These are phyloP conservation scores for Stachybotrys echinatus DNA, from an alignment of 2,329 filamentous ascomycete species.

Conservation along the genomic window DNA sequence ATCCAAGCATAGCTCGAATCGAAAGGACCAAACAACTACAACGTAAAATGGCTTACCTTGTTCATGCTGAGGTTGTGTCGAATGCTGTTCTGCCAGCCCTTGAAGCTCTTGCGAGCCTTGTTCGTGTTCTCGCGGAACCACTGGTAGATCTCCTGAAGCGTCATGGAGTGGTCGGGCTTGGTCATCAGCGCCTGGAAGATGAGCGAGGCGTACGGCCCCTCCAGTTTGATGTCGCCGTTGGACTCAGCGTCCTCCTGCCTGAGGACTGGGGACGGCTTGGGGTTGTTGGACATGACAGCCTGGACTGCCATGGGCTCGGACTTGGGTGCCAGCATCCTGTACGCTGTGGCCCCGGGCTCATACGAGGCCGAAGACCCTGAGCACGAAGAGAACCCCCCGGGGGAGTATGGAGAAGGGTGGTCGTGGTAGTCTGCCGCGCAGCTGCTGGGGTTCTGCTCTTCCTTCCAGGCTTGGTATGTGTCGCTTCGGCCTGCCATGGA, in stretches of 20 bases:
- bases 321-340: background rate
- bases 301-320: background rate
- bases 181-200: slow-evolving; percentile 73
- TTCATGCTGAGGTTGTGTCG: slow-evolving; percentile 97
- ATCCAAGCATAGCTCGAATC: too few species aligned
- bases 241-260: background rate
- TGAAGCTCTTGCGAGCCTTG: slow-evolving; percentile 66
- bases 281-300: background rate
- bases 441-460: background rate
- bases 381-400: background rate
- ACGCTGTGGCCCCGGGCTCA: background rate
- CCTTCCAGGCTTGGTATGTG: background rate
- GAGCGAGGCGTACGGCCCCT: slow-evolving; percentile 74
- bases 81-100: slow-evolving; percentile 94
- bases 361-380: background rate
- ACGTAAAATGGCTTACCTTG: slow-evolving; percentile 53
- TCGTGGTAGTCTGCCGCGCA: background rate
- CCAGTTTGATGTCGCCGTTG: slow-evolving; percentile 20
- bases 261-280: background rate
- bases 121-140: slow-evolving; percentile 83
- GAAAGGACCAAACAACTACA: too few species aligned
- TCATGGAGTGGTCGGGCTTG: slow-evolving; percentile 62
- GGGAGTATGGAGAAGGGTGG: background rate
- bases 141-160: slow-evolving; percentile 79
- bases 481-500: background rate